Conservation (phyloP, 1,139 yeast genomes). For the Yamadazyma friedrichii region DNA sequence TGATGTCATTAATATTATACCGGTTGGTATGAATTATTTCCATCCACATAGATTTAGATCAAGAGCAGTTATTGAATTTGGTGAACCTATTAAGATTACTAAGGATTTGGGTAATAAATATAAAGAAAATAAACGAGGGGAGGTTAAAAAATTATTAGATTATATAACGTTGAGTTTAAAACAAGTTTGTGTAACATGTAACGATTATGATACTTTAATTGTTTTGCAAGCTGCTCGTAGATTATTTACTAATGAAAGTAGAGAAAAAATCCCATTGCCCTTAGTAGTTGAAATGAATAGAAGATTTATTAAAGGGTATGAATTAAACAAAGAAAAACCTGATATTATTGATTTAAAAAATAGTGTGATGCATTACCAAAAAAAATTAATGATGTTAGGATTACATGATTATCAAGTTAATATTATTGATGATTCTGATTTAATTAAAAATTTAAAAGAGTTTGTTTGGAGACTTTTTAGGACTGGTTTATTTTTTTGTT, state of each 20-base stretch:
- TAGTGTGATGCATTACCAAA: constrained; percentile 37
- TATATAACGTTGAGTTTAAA: constrained; percentile 72
- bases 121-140: constrained; percentile 56
- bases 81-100: constrained; percentile 77
- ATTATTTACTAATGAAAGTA: constrained; percentile 34
- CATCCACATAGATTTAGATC: constrained; percentile 94
- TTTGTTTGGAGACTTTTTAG: constrained; percentile 30
- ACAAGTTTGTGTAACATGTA: constrained; percentile 88
- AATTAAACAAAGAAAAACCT: constrained; percentile 32
- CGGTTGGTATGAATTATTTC: constrained; percentile 96
- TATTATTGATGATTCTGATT: constrained; percentile 27
- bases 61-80: constrained; percentile 92
- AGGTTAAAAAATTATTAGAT: constrained; percentile 70
- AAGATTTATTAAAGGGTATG: constrained; percentile 40
- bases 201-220: constrained; percentile 90
- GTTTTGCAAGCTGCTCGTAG: constrained; percentile 83
- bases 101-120: constrained; percentile 65
- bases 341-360: constrained; percentile 34
- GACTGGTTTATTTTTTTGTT: constrained; percentile 32
- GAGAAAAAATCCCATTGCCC: constrained; percentile 39
- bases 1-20: constrained; percentile 80
- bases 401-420: constrained; percentile 48
- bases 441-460: constrained; percentile 24
- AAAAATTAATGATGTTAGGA: constrained; percentile 31
- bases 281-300: constrained; percentile 48